A percentile compares a stretch with the other conserved stretches of the same genome.
These are phyloP conservation scores for Acanthochlamys bracteata DNA, from an alignment of 106 monocot species.

Conservation along the genomic window DNA sequence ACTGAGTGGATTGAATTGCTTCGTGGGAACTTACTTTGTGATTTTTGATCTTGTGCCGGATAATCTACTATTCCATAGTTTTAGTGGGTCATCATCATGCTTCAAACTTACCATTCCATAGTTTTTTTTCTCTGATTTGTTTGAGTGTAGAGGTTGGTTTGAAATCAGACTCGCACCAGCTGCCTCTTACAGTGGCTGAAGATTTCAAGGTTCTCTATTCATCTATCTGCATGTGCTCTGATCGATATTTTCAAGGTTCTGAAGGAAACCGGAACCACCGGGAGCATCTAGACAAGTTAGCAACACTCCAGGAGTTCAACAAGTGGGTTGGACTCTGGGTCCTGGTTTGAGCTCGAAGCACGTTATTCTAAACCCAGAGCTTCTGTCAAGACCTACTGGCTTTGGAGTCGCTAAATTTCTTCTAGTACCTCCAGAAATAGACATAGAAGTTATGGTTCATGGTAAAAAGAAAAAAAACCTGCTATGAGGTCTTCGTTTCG, in stretches of 20 bases:
- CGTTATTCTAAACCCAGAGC: slow-evolving; percentile 16
- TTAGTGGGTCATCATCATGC: no score
- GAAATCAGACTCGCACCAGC: no score
- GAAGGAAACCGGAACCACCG: slow-evolving; percentile 44
- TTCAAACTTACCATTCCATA: no score
- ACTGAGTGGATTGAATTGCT: no score
- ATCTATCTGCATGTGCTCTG: slow-evolving; percentile 33
- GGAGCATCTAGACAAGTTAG: slow-evolving; percentile 38
- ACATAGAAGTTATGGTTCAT: background rate
- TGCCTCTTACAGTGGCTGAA: background rate
- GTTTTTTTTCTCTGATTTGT: no score
- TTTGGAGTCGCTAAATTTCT: no score
- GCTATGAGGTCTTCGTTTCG: background rate
- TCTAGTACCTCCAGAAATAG: background rate
- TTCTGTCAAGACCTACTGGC: no score
- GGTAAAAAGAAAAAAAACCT: background rate
- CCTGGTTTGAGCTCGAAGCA: slow-evolving; percentile 31
- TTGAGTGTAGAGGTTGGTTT: no score
- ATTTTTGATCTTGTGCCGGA: no score
- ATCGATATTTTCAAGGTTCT: slow-evolving; percentile 33
- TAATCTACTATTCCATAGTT: no score
- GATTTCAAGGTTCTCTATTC: slow-evolving; percentile 43
- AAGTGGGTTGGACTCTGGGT: slow-evolving; percentile 31
- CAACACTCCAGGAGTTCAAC: slow-evolving; percentile 69
- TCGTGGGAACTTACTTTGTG: no score